Evolutionary conservation across 2,329 filamentous ascomycete genomes (phyloP), one percentile per base, ranked within the genome.

Genomic region (Parasarocladium wereldwijsianum): DNA sequence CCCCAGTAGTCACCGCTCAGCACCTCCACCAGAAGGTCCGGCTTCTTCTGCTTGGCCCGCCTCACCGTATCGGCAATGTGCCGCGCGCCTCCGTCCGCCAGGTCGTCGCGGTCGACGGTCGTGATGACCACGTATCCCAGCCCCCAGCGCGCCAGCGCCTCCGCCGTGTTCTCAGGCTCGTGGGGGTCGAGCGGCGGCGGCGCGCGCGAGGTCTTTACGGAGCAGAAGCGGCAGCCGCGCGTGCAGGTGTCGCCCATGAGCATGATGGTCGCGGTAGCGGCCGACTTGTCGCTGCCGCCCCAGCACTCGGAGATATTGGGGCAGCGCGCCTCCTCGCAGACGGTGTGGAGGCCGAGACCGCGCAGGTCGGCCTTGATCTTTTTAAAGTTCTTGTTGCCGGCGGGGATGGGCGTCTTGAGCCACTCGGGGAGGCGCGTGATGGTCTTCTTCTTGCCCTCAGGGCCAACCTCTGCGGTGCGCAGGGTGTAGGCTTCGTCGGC

Each of bases 161-260:
- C 90, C 8, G 90, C 86, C 2, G 85, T 93, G 55, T 98, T 77
- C 63, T 98, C 90, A 1, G 90, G 90, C 58, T 98, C 90, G 54
- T 96, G 87, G 2, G 83, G 81, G 51, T 98, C 90, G 29, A 98
- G 67, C 8, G 90, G 82, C 24, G 76, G 58, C 9, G 84, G 76
- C 1, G 63, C 58, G 24, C 80, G 75, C 34, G 62, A 76, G 3
- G 90, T 98, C 66, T 96, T 96, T 31, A 98, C 90, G 40, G 78
- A 84, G 66, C 90, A 98, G 64, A 98, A 98, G 31, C 90, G 74
- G 57, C 90, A 98, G 12, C 87, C 90, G 36, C 90, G 71, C 12
- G 90, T 98, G 57, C 90, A 98, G 7, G 87, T 96, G 54, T 98
- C 90, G 39, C 90, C 90, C 86, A 96, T 96, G 27, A 98, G 62